Evolutionary conservation across 768 basidiomycete genomes (phyloP).

Genomic region (Podaxis carcinomalis): DNA sequence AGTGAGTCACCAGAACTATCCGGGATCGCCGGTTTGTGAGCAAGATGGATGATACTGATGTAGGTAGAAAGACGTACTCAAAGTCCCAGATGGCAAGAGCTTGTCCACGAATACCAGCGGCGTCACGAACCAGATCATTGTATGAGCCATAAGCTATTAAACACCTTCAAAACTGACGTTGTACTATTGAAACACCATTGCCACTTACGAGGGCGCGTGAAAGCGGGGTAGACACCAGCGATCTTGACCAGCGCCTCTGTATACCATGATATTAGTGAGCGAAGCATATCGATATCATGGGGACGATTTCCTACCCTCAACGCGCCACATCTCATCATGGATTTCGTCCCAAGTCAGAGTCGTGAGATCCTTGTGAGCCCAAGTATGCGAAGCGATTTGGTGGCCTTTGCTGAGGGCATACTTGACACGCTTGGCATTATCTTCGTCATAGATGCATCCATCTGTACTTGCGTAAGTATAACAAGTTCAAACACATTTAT

Average conservation of each 20-base stretch:
- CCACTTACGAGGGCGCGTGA: conserved; percentile 34
- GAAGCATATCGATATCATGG: not conserved
- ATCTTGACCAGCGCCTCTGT: conserved; percentile 35
- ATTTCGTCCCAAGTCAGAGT: conserved; percentile 25
- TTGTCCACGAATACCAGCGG: conserved; percentile 23
- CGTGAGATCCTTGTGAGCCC: conserved; percentile 30
- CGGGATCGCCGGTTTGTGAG: not conserved
- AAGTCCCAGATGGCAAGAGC: conserved; percentile 33
- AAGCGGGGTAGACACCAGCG: conserved; percentile 33
- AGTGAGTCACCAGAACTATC: conserved; percentile 34
- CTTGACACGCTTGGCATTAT: conserved; percentile 21
- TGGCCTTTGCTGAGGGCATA: conserved; percentile 34
- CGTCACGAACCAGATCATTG: conserved; percentile 32
- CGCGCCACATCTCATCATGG: conserved; percentile 23
- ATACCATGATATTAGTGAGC: not conserved
- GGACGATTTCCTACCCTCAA: conserved; percentile 17
- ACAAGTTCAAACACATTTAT: not conserved
- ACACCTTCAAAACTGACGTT: not conserved
- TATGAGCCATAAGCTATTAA: conserved; percentile 33
- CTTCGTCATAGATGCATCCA: conserved; percentile 29
- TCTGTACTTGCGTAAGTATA: conserved; percentile 10
- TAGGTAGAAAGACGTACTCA: conserved; percentile 21
- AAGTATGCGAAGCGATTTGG: conserved; percentile 38
- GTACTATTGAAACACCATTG: not conserved
- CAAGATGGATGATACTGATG: not conserved